phyloP scores from a whole-genome alignment of 805 yeast genomes.

The Spathaspora gorwiae region DNA sequence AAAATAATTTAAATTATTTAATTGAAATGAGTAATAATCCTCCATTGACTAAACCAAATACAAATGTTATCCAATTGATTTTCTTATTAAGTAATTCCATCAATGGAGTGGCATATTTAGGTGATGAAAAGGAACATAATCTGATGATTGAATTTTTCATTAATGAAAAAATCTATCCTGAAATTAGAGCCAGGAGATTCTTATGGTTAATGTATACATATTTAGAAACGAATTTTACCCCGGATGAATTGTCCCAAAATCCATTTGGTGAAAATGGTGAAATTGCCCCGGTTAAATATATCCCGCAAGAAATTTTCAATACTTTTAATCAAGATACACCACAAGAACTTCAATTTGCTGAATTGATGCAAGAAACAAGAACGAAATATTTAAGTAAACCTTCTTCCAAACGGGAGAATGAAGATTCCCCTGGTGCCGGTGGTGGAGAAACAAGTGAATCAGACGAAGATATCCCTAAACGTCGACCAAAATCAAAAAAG shows the following conservation, averaged over 20 bases:
- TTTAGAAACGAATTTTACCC: constrained; percentile 64
- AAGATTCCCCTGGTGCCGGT: neutral
- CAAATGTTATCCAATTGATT: constrained; percentile 61
- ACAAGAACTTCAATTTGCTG: constrained; percentile 45
- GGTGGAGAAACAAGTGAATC: constrained; percentile 1
- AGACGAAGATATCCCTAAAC: neutral
- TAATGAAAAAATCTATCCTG: constrained; percentile 55
- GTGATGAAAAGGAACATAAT: constrained; percentile 11
- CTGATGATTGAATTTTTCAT: constrained; percentile 74
- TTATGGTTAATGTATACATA: constrained; percentile 81
- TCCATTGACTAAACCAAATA: constrained; percentile 43
- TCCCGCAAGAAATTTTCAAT: constrained; percentile 22
- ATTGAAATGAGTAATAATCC: constrained; percentile 42
- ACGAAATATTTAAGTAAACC: constrained; percentile 29
- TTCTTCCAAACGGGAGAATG: constrained; percentile 12
- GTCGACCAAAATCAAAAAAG: neutral
- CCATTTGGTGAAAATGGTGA: constrained; percentile 48
- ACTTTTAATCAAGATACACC: constrained; percentile 45
- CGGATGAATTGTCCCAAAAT: constrained; percentile 46
- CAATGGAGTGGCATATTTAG: constrained; percentile 42
- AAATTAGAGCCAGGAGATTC: constrained; percentile 64
- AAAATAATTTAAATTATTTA: constrained; percentile 41
- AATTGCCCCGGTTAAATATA: constrained; percentile 34
- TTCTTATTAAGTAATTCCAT: constrained; percentile 68
- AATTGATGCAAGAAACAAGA: constrained; percentile 44